Evolutionary conservation across 495 filamentous ascomycete species (phyloP), one percentile per base, ranked within the genome.

Genomic region (Hypomontagnella submonticulosa): DNA sequence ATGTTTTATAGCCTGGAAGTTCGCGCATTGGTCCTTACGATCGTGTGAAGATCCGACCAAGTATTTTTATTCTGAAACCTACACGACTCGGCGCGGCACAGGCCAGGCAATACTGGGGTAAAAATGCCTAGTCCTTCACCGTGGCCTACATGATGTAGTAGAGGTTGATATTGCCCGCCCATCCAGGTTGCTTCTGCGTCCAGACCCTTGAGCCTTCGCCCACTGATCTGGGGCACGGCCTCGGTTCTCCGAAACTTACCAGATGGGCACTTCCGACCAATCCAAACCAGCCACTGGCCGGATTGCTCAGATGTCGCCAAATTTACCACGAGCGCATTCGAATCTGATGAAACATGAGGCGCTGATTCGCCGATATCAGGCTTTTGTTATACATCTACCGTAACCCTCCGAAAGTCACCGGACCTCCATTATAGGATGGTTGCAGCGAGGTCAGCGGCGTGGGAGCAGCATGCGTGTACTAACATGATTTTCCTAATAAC

Each of bases 11-110:
- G 53, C 58, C 42, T 44, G 54, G 48, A 43, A 48, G 50, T 55
- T 48, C 63, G 46, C 63, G 71, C 57, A 73, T 68, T 23, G 77
- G 75, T 4, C 63, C 80, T 64, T 68, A 65, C 15, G 67, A 77
- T 66, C 57, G 62, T 54, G 67, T 38, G 12, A 58, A 58, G 57
- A 47, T 57, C 34, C 52, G 56, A 54, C 57, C 34, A 30, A 62
- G 47, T 57, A 41, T 42, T 66, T 47, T 66, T 66, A 57, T 58
- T 57, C 67, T 70, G 67, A 70, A 70, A 70, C 66, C 60, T 69
- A 69, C 56, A 69, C 56, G 19, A 69, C 66, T 69, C 64, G 66
- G 66, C 66, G 41, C 52, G 52, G 52, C 57, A 66, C 42, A 53
- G 38, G 57, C 61, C 57, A 57, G 56, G 34, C 51, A 13, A 57